Percentiles rank a stretch among this genome's conserved stretches.
Evolutionary conservation across 2,329 filamentous ascomycete genomes (phyloP).

Genomic region (Dendrostoma leiphaemia): DNA sequence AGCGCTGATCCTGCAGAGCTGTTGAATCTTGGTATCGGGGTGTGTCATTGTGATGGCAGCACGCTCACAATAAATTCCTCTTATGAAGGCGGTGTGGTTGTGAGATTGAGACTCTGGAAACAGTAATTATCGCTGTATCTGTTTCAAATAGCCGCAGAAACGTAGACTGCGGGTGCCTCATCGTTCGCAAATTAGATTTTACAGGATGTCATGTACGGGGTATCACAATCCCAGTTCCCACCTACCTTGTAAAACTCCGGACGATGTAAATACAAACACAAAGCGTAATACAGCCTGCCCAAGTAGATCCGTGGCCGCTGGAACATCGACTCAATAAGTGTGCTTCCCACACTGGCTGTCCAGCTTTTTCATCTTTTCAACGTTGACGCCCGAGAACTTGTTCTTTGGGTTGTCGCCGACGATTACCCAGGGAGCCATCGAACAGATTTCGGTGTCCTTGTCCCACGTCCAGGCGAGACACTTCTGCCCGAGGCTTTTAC

Average conservation of each 20-base stretch:
- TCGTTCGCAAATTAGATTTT: not conserved
- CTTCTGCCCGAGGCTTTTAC: conserved; percentile 33
- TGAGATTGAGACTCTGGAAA: no score
- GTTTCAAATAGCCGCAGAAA: no score
- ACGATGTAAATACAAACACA: not conserved
- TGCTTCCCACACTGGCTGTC: conserved; percentile 16
- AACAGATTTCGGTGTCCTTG: conserved; percentile 36
- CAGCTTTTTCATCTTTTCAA: conserved; percentile 18
- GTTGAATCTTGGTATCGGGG: no score
- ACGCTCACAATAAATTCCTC: no score
- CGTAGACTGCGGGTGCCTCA: not conserved
- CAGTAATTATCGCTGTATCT: no score
- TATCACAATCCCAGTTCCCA: conserved; percentile 1
- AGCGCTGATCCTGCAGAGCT: not conserved
- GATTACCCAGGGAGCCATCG: conserved; percentile 49
- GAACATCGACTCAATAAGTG: not conserved
- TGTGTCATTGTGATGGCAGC: no score
- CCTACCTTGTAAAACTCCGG: not conserved
- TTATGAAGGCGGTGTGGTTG: no score
- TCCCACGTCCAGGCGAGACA: conserved; percentile 55
- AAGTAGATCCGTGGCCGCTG: not conserved
- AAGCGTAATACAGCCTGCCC: not conserved
- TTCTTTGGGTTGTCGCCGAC: conserved; percentile 37
- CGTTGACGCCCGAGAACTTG: conserved; percentile 38
- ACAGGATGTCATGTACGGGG: not conserved